Base-by-base conservation (phyloP, 768 basidiomycete species). In the Russula sp. region DNA sequence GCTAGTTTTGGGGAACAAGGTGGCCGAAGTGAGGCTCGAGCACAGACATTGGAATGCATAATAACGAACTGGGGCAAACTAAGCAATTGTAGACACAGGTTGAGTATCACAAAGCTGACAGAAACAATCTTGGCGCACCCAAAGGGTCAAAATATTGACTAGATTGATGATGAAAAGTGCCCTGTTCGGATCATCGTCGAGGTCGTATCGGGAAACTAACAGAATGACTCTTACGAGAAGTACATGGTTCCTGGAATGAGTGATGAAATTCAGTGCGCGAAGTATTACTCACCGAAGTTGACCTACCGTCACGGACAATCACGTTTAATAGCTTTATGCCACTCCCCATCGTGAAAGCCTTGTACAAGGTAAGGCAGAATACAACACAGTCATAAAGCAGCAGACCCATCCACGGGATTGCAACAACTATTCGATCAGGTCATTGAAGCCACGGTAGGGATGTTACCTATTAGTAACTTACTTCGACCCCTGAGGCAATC, bases 261-360 rank as follows among this genome's bases (percentile, higher is more conserved):
- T 16, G 22, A 16, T 63, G 2, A 55, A 22, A 4, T n/a, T 36
- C 10, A 16, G n/a, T 43, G 46, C 13, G 13, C 11, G 22, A 14
- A 5, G 8, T 20, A 20, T 32, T 0, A 7, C 18, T 25, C 1
- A 7, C 18, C 25, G 2, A 32, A 18, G 38, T 41, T 5, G 34
- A 54, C 62, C 7, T 9, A 63, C 62, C 57, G 25, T 63, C 62
- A 38, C 62, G 57, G 20, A 63, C 57, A 2, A 63, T 59, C 46
- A 63, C 62, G 48, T 59, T 29, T 1, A 63, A 25, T 3, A 63
- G 45, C n/a, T 39, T 46, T 38, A 55, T 22, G 7, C 57, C 62
- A 9, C 25, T 59, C 25, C 62, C 57, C 8, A 63, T 59, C 41
- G 22, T 32, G 36, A 58, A 36, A 2, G 62, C 62, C 34, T 55